A percentile compares a stretch with the other conserved stretches of the same genome.
Conservation (phyloP, 2,329 filamentous ascomycete species). For the Alternaria sp. region DNA sequence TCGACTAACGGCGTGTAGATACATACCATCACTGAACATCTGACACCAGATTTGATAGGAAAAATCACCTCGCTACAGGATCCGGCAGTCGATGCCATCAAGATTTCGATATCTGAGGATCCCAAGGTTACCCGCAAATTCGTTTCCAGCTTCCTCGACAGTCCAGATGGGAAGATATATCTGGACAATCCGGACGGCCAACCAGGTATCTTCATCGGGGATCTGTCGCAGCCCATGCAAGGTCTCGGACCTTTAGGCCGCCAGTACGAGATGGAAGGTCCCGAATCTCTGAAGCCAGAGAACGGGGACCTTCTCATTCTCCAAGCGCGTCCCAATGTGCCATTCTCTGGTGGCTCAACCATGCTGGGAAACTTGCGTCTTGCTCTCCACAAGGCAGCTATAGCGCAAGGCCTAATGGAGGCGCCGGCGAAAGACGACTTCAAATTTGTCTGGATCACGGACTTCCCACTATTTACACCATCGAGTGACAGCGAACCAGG, state of each 20-base stretch:
- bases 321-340: slow-evolving; percentile 75
- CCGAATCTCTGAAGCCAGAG: slow-evolving; percentile 63
- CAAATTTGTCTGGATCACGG: slow-evolving; percentile 83
- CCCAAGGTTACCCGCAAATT: slow-evolving; percentile 68
- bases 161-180: slow-evolving; percentile 66
- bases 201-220: slow-evolving; percentile 80
- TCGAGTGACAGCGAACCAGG: slow-evolving; percentile 71
- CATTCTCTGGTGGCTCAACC: slow-evolving; percentile 77
- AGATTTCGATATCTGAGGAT: slow-evolving; percentile 66
- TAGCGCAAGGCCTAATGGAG: slow-evolving; percentile 67
- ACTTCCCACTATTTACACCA: slow-evolving; percentile 93
- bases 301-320: slow-evolving; percentile 80
- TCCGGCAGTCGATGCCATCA: slow-evolving; percentile 79
- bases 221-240: slow-evolving; percentile 75
- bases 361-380: slow-evolving; percentile 76
- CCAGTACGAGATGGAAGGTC: slow-evolving; percentile 69
- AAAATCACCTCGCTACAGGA: slow-evolving; percentile 77
- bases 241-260: slow-evolving; percentile 83
- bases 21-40: slow-evolving; percentile 68
- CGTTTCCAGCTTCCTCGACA: slow-evolving; percentile 75
- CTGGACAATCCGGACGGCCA: slow-evolving; percentile 77
- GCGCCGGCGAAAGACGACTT: slow-evolving; percentile 61
- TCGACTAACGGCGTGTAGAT: slow-evolving; percentile 60
- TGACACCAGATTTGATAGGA: slow-evolving; percentile 70
- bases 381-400: slow-evolving; percentile 73